phyloP scores from a whole-genome alignment of 805 yeast genomes.

The Candida sonorensis region DNA sequence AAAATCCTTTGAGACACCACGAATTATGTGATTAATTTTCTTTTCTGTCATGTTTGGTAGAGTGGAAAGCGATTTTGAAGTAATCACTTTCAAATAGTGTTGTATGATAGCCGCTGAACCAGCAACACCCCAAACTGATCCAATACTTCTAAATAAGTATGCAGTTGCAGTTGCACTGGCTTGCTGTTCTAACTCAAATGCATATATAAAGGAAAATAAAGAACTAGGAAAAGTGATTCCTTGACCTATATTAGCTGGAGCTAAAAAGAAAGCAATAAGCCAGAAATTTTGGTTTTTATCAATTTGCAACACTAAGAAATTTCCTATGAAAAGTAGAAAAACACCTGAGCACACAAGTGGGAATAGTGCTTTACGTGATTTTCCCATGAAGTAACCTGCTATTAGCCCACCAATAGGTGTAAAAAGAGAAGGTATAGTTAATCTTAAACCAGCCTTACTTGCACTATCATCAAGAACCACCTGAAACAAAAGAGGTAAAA shows the following conservation, averaged over 20 bases:
- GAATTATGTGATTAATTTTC: conserved; percentile 16
- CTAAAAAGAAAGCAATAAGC: conserved; percentile 22
- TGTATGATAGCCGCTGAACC: conserved; percentile 13
- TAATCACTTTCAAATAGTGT: conserved; percentile 3
- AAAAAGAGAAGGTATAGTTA: conserved; percentile 34
- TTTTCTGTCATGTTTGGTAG: conserved; percentile 4
- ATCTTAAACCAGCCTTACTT: conserved; percentile 34
- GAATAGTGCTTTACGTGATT: conserved; percentile 19
- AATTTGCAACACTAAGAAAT: conserved; percentile 23
- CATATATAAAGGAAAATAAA: conserved; percentile 31
- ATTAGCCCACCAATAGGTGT: conserved; percentile 37
- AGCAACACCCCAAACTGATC: conserved; percentile 36
- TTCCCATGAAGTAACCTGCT: conserved; percentile 33
- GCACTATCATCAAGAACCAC: conserved; percentile 34
- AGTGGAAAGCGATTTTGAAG: background rate
- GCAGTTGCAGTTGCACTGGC: conserved; percentile 35
- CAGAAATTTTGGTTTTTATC: conserved; percentile 18
- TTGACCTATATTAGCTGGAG: conserved; percentile 34
- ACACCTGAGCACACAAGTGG: conserved; percentile 29
- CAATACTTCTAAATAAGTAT: conserved; percentile 32
- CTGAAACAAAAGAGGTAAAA: conserved; percentile 36
- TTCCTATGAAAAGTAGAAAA: conserved; percentile 30
- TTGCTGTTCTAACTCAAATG: conserved; percentile 25
- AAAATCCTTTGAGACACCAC: conserved; percentile 18
- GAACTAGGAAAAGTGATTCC: conserved; percentile 33